These are phyloP conservation scores for Penicillium fuscoglaucum DNA, from an alignment of 2,329 filamentous ascomycete species.

Conservation along the genomic window DNA sequence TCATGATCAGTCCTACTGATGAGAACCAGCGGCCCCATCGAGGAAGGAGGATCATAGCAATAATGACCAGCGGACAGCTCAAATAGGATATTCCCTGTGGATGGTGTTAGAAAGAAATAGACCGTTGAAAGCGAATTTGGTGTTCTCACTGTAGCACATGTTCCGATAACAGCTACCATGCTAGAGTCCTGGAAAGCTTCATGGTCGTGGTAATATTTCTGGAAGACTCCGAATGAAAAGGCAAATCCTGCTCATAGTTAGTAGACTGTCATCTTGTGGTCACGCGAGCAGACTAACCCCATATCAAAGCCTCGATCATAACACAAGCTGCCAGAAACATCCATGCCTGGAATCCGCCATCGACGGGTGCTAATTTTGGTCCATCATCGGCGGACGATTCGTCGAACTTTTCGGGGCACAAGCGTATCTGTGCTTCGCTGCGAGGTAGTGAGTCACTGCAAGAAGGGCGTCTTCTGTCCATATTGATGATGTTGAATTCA, in stretches of 20 bases:
- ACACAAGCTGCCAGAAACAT: slow-evolving; percentile 54
- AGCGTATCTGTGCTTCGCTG: slow-evolving; percentile 9
- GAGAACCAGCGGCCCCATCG: slow-evolving; percentile 23
- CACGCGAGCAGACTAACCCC: slow-evolving; percentile 44
- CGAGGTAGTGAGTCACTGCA: slow-evolving; percentile 4
- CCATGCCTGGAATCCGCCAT: slow-evolving; percentile 45
- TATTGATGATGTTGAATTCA: neutral
- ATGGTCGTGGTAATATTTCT: slow-evolving; percentile 34
- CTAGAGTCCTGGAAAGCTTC: slow-evolving; percentile 27
- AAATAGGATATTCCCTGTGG: slow-evolving; percentile 29
- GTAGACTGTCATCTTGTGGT: neutral
- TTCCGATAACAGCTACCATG: slow-evolving; percentile 36
- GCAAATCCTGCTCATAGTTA: slow-evolving; percentile 22
- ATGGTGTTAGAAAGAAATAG: neutral
- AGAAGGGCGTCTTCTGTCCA: slow-evolving; percentile 5
- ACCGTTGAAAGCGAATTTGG: fast-evolving
- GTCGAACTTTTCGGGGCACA: slow-evolving; percentile 8
- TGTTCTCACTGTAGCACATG: slow-evolving; percentile 29
- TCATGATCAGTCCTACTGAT: slow-evolving; percentile 21
- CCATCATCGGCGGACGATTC: neutral
- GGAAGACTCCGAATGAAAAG: slow-evolving; percentile 34
- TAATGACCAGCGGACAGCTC: slow-evolving; percentile 24
- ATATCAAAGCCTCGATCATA: slow-evolving; percentile 55
- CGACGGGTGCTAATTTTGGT: slow-evolving; percentile 32
- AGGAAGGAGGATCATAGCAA: slow-evolving; percentile 24